phyloP scores from a whole-genome alignment of 805 yeast species.

The Kodamaea leandrae region DNA sequence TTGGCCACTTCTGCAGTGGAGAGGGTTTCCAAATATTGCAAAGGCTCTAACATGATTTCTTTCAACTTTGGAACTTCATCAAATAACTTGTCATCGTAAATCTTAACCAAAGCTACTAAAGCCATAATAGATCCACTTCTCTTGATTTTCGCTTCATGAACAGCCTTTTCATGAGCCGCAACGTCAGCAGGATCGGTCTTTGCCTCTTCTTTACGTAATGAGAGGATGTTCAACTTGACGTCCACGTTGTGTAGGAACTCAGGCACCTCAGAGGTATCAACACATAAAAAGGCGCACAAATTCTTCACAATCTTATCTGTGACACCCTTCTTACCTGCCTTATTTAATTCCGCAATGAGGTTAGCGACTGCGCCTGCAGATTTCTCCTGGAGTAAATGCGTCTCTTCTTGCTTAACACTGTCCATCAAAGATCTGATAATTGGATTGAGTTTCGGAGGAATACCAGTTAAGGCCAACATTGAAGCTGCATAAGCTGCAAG shows the following conservation, averaged over 20 bases:
- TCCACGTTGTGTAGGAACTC: slow-evolving; percentile 70
- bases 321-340: slow-evolving; percentile 61
- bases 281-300: slow-evolving; percentile 88
- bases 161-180: slow-evolving; percentile 57
- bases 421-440: slow-evolving; percentile 90
- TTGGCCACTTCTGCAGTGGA: slow-evolving; percentile 25
- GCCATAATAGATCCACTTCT: slow-evolving; percentile 81
- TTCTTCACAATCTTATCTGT: slow-evolving; percentile 88
- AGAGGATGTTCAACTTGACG: slow-evolving; percentile 56
- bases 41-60: slow-evolving; percentile 63
- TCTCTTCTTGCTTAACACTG: slow-evolving; percentile 75
- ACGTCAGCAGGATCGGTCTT: slow-evolving; percentile 59
- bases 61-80: slow-evolving; percentile 63
- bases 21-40: slow-evolving; percentile 37
- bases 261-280: slow-evolving; percentile 94
- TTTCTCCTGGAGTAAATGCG: slow-evolving; percentile 61
- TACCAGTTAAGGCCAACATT: slow-evolving; percentile 53
- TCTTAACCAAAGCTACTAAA: slow-evolving; percentile 54
- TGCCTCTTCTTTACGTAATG: slow-evolving; percentile 77
- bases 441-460: slow-evolving; percentile 90
- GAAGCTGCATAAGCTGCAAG: slow-evolving; percentile 79
- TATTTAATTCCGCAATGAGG: slow-evolving; percentile 59
- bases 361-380: slow-evolving; percentile 68
- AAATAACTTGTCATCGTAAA: slow-evolving; percentile 56
- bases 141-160: slow-evolving; percentile 73